phyloP scores from a whole-genome alignment of 2,329 filamentous ascomycete genomes.

The Aspergillus udagawae region DNA sequence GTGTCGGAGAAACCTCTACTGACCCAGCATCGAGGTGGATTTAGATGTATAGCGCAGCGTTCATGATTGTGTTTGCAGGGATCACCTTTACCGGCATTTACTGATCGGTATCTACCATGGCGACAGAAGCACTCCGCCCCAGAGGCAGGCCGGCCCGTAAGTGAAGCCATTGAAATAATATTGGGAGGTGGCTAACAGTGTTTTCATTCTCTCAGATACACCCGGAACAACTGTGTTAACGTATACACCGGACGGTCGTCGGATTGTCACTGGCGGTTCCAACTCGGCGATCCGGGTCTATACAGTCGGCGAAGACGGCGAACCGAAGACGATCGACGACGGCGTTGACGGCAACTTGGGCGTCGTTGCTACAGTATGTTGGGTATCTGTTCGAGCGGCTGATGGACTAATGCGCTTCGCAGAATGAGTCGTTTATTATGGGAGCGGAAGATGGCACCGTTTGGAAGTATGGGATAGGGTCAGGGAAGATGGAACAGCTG shows the following conservation, averaged over 20 bases:
- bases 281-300: slow-evolving; percentile 94
- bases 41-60: not conserved
- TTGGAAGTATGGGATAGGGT: slow-evolving; percentile 79
- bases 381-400: not conserved
- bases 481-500: slow-evolving; percentile 68
- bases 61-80: not conserved
- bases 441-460: slow-evolving; percentile 96
- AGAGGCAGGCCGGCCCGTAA: slow-evolving; percentile 47
- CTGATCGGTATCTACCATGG: slow-evolving; percentile 23
- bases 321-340: slow-evolving; percentile 88
- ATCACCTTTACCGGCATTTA: not conserved
- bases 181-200: slow-evolving; percentile 5
- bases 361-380: slow-evolving; percentile 63
- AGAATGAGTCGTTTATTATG: slow-evolving; percentile 80
- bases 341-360: slow-evolving; percentile 81
- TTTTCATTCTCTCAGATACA: slow-evolving; percentile 54
- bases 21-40: not conserved
- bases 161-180: slow-evolving; percentile 17
- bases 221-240: slow-evolving; percentile 80
- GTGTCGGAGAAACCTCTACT: slow-evolving; percentile 5
- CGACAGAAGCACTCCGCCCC: slow-evolving; percentile 33
- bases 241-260: slow-evolving; percentile 84
- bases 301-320: slow-evolving; percentile 84
- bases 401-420: slow-evolving; percentile 4
- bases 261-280: slow-evolving; percentile 84